A percentile compares a stretch with the other conserved stretches of the same genome.
Evolutionary conservation across 371 early-diverging fungal species (phyloP).

Genomic region (Phascolomyces articulosus): DNA sequence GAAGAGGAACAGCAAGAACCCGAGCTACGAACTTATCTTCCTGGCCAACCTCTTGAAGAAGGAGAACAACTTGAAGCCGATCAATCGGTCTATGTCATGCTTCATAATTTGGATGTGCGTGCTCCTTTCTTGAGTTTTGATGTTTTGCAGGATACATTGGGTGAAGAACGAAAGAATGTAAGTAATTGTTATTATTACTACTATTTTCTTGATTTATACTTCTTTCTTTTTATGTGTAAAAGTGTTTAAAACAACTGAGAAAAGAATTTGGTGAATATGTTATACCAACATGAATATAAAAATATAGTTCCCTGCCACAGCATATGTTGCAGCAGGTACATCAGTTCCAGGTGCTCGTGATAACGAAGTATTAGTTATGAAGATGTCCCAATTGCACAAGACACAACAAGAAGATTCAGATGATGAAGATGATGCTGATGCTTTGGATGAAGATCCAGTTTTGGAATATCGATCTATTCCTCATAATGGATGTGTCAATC

Average conservation of each 20-base stretch:
- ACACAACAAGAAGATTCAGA: conserved; percentile 87
- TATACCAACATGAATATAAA: too few species aligned
- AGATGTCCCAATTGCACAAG: conserved; percentile 88
- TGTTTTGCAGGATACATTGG: conserved; percentile 83
- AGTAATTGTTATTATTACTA: conserved; percentile 12
- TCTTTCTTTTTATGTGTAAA: too few species aligned
- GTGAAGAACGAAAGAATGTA: conserved; percentile 77
- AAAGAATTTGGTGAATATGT: too few species aligned
- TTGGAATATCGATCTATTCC: conserved; percentile 82
- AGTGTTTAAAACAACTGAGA: too few species aligned
- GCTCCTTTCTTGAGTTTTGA: conserved; percentile 99
- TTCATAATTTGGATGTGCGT: conserved; percentile 87
- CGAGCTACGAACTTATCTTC: conserved; percentile 83
- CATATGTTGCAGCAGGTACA: conserved; percentile 94
- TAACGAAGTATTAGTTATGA: conserved; percentile 93
- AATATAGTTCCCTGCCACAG: conserved; percentile 83
- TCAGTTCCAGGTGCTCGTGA: conserved; percentile 84
- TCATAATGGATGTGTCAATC: conserved; percentile 92
- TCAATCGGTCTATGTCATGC: conserved; percentile 94
- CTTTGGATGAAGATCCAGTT: conserved; percentile 91
- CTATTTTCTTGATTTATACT: background rate
- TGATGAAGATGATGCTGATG: conserved; percentile 79
- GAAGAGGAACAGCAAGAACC: conserved; percentile 50
- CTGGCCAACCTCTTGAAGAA: conserved; percentile 87
- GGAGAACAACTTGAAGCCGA: conserved; percentile 94